Base-by-base conservation (phyloP, 345 rosid genomes). In the Eucalyptus paniculata region DNA sequence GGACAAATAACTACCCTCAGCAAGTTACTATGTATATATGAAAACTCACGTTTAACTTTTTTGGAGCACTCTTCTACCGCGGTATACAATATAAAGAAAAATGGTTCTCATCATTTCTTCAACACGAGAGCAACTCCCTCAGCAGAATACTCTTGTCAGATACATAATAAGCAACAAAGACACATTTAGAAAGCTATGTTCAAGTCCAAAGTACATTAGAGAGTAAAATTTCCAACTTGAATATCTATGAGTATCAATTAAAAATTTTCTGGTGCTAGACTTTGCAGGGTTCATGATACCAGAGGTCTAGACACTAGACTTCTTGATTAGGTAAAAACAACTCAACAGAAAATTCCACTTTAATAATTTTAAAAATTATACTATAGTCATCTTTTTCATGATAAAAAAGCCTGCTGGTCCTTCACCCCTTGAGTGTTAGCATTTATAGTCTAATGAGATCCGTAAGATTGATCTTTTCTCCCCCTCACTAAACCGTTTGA, bases 401-500 rank as follows among this genome's bases (percentile, higher is more conserved):
- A 65, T 65, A 16, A 8, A 65, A 65, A 65, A 65, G 77, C 19
- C 40, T 0, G 2, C 5, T 49, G 50, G 50, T 49, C 50, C 14
- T 49, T 49, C 50, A 49, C 6, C 77, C 9, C 1, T 65, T 1
- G 21, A 65, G 40, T n/a, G 40, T 0, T 17, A 65, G 77, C 21
- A 16, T n/a, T 65, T 65, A 65, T 2, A 65, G 40, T 65, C 77
- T 0, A 49, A 1, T 0, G 50, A 49, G 50, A 49, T 12, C 50
- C 2, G 0, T 49, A 65, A 1, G 34, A 65, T 65, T 18, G 40
- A n/a, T 65, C 77, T n/a, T 65, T 0, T n/a, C 34, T n/a, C 37
- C 21, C 77, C 0, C 77, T n/a, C 37, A 65, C 40, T n/a, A n/a
- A 16, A 65, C 37, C 0, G 1, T 65, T n/a, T 12, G 0, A 1